Evolutionary conservation across 805 yeast genomes (phyloP).

Genomic region (Wickerhamiella azymoides): DNA sequence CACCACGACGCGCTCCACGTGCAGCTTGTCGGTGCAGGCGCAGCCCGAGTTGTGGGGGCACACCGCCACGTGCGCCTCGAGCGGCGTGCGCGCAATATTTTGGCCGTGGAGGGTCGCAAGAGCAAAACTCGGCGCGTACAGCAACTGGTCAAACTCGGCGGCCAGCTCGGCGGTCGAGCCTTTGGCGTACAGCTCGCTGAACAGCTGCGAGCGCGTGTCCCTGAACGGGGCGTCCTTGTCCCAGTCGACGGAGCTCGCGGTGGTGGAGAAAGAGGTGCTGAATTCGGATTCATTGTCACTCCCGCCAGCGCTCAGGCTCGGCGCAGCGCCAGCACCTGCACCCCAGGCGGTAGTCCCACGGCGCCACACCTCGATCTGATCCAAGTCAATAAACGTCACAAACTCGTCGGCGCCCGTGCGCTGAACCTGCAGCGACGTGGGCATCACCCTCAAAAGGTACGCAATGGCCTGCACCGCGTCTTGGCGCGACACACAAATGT

Average conservation of each 20-base stretch:
- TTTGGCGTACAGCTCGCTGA: neutral
- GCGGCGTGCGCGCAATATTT: neutral
- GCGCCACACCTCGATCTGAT: too few relatives aligned
- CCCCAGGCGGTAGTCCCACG: too few relatives aligned
- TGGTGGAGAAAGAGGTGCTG: neutral
- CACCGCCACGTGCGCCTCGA: neutral
- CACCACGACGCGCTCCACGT: conserved; percentile 24
- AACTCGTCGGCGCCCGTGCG: too few relatives aligned
- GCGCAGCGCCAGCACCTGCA: too few relatives aligned
- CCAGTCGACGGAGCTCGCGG: neutral
- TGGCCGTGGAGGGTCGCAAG: neutral
- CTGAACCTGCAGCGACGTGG: too few relatives aligned
- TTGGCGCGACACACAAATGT: too few relatives aligned
- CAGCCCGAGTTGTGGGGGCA: conserved; percentile 3
- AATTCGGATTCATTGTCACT: neutral
- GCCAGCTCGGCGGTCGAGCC: neutral
- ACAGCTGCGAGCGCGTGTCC: conserved; percentile 2
- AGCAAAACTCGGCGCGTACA: neutral
- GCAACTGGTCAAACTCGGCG: neutral
- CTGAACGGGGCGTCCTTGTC: neutral
- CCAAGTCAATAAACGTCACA: too few relatives aligned
- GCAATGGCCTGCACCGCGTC: too few relatives aligned
- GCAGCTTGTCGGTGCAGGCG: conserved; percentile 8
- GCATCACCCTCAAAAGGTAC: too few relatives aligned
- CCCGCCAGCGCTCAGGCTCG: neutral